Evolutionary conservation across 2,329 filamentous ascomycete species (phyloP).

Genomic region (Rugonectria rugulosa): DNA sequence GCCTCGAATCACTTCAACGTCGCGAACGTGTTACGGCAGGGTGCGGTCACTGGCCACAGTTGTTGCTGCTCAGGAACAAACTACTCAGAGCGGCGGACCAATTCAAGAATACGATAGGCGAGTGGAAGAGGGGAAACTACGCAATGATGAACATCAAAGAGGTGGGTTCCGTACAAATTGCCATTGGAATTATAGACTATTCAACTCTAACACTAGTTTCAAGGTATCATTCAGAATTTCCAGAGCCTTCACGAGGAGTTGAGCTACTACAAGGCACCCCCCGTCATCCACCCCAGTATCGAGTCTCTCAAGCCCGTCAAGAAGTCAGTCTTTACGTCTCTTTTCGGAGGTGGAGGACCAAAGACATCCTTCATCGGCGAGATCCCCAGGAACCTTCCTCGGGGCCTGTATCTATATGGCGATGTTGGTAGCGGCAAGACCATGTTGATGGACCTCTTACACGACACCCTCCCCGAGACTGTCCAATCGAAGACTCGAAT

Average conservation of each 20-base stretch:
- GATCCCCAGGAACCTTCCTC: slow-evolving; percentile 79
- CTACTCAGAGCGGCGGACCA: slow-evolving; percentile 65
- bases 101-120: slow-evolving; percentile 88
- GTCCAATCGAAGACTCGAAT: slow-evolving; percentile 89
- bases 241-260: slow-evolving; percentile 90
- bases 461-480: slow-evolving; percentile 84
- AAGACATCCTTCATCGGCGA: slow-evolving; percentile 50
- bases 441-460: slow-evolving; percentile 99
- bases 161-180: slow-evolving; percentile 56
- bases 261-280: slow-evolving; percentile 73
- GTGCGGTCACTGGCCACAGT: slow-evolving; percentile 42
- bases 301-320: slow-evolving; percentile 68
- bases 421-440: slow-evolving; percentile 98
- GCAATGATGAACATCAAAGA: slow-evolving; percentile 91
- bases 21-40: slow-evolving; percentile 17
- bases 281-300: slow-evolving; percentile 78
- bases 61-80: slow-evolving; percentile 26
- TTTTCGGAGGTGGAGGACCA: slow-evolving; percentile 63
- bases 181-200: background rate
- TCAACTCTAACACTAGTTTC: slow-evolving; percentile 20
- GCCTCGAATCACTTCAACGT: slow-evolving; percentile 8
- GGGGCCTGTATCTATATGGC: slow-evolving; percentile 92
- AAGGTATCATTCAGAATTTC: slow-evolving; percentile 86
- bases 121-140: slow-evolving; percentile 75
- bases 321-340: slow-evolving; percentile 65